Base-by-base conservation (phyloP, 2,329 filamentous ascomycete species). In the Penicillium oxalicum region DNA sequence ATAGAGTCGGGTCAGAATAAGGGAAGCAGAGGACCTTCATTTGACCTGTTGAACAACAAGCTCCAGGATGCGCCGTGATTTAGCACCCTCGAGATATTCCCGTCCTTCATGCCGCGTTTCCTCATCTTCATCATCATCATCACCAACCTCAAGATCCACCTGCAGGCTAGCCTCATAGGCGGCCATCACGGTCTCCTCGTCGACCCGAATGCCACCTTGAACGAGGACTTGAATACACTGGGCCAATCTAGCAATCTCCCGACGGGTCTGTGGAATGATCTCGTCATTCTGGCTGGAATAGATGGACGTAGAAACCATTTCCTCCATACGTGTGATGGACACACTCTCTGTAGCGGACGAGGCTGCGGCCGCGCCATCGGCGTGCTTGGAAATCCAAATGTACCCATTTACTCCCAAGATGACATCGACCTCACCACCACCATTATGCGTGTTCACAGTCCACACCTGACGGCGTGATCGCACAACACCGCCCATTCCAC, bases 261-360 rank as follows among this genome's bases (percentile, higher is more conserved):
- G 81, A 75, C 93, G 83, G 12, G 89, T 91, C 43, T 82, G 81
- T 2, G 82, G 74, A 24, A 81, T 75, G 54, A 98, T 90, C 48
- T 82, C 78, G 66, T 97, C 91, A 66, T 98, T 98, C 73, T 96
- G 90, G 65, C 88, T 94, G 47, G 88, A 93, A 71, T 98, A 98
- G 59, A 95, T 89, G 46, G 85, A 87, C 61, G 83, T 83, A 54
- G 84, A 90, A 18, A 93, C 86, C 58, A 77, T 83, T 72, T 98
- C 93, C 68, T 97, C 93, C 67, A 96, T 79, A 56, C 87, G 81
- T 45, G 89, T 95, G 61, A 96, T 88, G 2, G 78, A 77, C 8
- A 74, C 82, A 64, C 75, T 77, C 47, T 73, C 74, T 7, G 65
- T 67, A n/a, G 74, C 72, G 38, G 78, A 69, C 2, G 61, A 68